These are phyloP conservation scores for Diaporthe sp. DNA, from an alignment of 2,329 filamentous ascomycete species.

Conservation along the genomic window DNA sequence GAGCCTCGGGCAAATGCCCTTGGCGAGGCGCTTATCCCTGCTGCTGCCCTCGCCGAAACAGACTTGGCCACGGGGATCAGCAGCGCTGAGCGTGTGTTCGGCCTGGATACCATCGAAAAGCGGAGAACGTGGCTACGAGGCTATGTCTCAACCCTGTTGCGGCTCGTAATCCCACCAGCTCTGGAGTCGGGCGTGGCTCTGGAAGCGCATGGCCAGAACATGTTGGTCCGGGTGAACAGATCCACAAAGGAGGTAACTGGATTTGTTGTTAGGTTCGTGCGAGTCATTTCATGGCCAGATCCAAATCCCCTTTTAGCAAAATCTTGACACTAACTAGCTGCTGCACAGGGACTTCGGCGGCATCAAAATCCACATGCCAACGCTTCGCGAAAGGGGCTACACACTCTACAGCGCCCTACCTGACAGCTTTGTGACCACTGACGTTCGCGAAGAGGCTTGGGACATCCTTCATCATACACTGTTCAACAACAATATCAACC, in stretches of 20 bases:
- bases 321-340: background rate
- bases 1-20: constrained; percentile 15
- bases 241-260: constrained; percentile 21
- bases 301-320: no score
- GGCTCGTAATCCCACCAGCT: background rate
- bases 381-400: constrained; percentile 14
- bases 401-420: constrained; percentile 17
- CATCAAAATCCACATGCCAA: constrained; percentile 28
- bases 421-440: constrained; percentile 25
- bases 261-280: constrained; percentile 21
- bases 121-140: background rate
- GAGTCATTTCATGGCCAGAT: background rate
- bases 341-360: constrained; percentile 1
- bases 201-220: constrained; percentile 26
- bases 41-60: constrained; percentile 14
- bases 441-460: background rate
- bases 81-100: constrained; percentile 18
- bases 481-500: constrained; percentile 28
- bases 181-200: constrained; percentile 14
- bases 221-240: constrained; percentile 17
- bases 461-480: constrained; percentile 14
- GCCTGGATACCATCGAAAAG: background rate
- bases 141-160: constrained; percentile 10
- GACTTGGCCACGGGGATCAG: background rate
- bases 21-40: constrained; percentile 2